These are phyloP conservation scores for Ophiostoma montium DNA, from an alignment of 2,329 filamentous ascomycete species.

Conservation along the genomic window DNA sequence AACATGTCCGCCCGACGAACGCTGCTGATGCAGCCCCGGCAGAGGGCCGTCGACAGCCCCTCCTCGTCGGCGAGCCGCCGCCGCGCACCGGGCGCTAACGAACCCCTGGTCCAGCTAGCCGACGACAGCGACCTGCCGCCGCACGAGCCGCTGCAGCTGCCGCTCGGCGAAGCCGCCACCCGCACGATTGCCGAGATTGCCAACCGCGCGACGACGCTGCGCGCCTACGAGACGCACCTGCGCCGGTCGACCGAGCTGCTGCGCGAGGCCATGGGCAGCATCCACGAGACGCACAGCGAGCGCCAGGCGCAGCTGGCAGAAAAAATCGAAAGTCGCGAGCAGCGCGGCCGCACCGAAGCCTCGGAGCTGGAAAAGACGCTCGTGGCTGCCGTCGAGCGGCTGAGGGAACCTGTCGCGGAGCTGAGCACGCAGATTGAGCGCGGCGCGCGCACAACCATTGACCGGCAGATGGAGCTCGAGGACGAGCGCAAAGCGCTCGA, in stretches of 20 bases:
- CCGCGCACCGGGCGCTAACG: background rate
- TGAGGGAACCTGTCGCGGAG: slow-evolving; percentile 26
- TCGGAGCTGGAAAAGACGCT: slow-evolving; percentile 16
- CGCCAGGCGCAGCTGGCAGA: slow-evolving; percentile 22
- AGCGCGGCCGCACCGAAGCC: slow-evolving; percentile 15
- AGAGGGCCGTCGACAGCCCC: background rate
- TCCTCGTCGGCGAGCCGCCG: background rate
- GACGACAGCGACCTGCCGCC: slow-evolving; percentile 27
- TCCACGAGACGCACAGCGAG: slow-evolving; percentile 32
- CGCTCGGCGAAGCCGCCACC: slow-evolving; percentile 27
- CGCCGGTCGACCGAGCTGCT: slow-evolving; percentile 29
- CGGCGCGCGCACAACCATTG: slow-evolving; percentile 34
- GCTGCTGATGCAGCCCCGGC: slow-evolving; percentile 10
- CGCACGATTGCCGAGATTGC: slow-evolving; percentile 29
- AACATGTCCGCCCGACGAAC: slow-evolving; percentile 6
- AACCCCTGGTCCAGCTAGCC: slow-evolving; percentile 8
- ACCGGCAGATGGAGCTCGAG: slow-evolving; percentile 33
- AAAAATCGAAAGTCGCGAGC: slow-evolving; percentile 22
- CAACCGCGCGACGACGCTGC: slow-evolving; percentile 25
- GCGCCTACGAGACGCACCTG: slow-evolving; percentile 32
- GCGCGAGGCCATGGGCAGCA: slow-evolving; percentile 26
- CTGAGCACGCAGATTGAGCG: slow-evolving; percentile 32
- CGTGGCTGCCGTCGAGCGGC: slow-evolving; percentile 22
- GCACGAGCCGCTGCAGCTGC: slow-evolving; percentile 34
- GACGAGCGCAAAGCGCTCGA: slow-evolving; percentile 30